These are phyloP conservation scores for Massarina eburnea DNA, from an alignment of 2,329 filamentous ascomycete species.

Conservation along the genomic window DNA sequence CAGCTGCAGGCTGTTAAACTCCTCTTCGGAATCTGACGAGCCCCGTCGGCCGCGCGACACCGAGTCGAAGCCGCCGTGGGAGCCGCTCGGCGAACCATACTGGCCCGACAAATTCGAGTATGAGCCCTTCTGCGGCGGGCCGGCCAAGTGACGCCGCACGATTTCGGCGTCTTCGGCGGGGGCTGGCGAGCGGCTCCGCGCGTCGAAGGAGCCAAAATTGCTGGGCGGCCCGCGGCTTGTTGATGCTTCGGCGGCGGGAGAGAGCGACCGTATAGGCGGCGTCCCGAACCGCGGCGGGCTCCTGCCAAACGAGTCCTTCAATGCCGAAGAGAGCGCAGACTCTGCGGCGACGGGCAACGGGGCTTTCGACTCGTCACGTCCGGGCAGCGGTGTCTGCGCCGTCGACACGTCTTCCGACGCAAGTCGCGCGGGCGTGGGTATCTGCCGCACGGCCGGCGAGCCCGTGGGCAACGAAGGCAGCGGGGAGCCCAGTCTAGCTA, in stretches of 20 bases:
- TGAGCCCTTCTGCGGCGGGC: slow-evolving; percentile 55
- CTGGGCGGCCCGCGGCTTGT: slow-evolving; percentile 61
- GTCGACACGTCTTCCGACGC: slow-evolving; percentile 37
- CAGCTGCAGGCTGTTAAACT: slow-evolving; percentile 89
- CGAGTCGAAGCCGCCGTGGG: slow-evolving; percentile 29
- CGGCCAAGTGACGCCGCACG: slow-evolving; percentile 85
- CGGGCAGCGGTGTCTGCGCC: slow-evolving; percentile 64
- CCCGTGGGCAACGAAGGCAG: slow-evolving; percentile 51
- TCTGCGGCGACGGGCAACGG: slow-evolving; percentile 71
- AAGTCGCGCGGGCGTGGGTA: slow-evolving; percentile 53
- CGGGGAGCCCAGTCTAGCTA: slow-evolving; percentile 58
- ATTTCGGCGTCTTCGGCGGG: slow-evolving; percentile 89
- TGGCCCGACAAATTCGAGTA: slow-evolving; percentile 37
- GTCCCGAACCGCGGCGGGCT: slow-evolving; percentile 69
- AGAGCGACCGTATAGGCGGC: slow-evolving; percentile 56
- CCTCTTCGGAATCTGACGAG: slow-evolving; percentile 56
- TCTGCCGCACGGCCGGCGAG: slow-evolving; percentile 54
- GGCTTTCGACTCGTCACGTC: slow-evolving; percentile 56
- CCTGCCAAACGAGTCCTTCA: slow-evolving; percentile 72
- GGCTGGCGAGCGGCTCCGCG: slow-evolving; percentile 56
- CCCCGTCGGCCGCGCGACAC: slow-evolving; percentile 47
- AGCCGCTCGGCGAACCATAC: slow-evolving; percentile 41
- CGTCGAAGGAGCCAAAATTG: slow-evolving; percentile 85
- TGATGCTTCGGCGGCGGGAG: slow-evolving; percentile 54
- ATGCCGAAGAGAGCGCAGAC: slow-evolving; percentile 84